Percentiles rank a stretch among this genome's conserved stretches.
These are phyloP conservation scores for Inosperma sp. DNA, from an alignment of 768 basidiomycete species.

Conservation along the genomic window DNA sequence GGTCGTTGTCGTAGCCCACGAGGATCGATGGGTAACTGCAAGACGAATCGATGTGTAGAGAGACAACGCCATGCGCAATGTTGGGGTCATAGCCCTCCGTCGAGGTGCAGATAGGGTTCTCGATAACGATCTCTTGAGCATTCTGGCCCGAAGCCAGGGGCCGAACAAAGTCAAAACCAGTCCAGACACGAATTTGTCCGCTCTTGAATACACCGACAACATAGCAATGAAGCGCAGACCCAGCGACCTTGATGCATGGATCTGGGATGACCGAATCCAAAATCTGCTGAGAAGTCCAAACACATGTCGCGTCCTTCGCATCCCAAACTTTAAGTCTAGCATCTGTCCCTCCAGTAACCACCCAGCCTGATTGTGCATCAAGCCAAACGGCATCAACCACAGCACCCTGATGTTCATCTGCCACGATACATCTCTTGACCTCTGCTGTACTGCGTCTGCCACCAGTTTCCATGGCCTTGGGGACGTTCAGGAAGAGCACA, in stretches of 20 bases:
- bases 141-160: conserved; percentile 16
- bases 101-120: conserved; percentile 28
- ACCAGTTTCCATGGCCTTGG: conserved; percentile 51
- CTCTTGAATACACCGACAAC: conserved; percentile 50
- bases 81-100: conserved; percentile 16
- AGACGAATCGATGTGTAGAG: conserved; percentile 28
- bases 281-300: conserved; percentile 56
- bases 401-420: conserved; percentile 59
- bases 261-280: conserved; percentile 38
- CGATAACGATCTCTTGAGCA: conserved; percentile 31
- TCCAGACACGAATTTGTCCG: conserved; percentile 58
- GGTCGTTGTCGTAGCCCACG: conserved; percentile 45
- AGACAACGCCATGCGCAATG: conserved; percentile 11
- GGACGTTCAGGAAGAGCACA: conserved; percentile 55
- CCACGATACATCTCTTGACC: conserved; percentile 44
- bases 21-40: conserved; percentile 37
- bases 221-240: conserved; percentile 34
- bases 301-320: conserved; percentile 43
- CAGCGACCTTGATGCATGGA: conserved; percentile 47
- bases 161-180: conserved; percentile 33
- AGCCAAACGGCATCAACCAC: conserved; percentile 58
- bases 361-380: conserved; percentile 21
- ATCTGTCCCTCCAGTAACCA: conserved; percentile 56
- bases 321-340: conserved; percentile 76
- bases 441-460: conserved; percentile 41